Conservation (phyloP, 2,329 filamentous ascomycete species). For the Pseudocercospora macadamiae region DNA sequence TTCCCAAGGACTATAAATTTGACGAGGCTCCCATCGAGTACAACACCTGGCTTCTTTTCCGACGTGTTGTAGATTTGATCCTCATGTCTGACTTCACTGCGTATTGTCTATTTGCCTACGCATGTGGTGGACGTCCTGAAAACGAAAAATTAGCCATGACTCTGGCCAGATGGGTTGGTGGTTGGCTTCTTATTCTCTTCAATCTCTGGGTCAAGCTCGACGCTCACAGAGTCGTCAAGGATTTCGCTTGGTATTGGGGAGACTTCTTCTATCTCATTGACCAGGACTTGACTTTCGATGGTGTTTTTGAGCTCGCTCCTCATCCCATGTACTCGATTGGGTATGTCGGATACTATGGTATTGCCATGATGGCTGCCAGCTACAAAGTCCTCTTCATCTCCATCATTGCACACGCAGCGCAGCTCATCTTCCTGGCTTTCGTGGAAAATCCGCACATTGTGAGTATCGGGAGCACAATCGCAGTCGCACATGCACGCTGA, state of each 20-base stretch:
- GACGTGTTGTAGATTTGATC: slow-evolving; percentile 92
- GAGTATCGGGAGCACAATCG: not conserved
- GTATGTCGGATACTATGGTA: slow-evolving; percentile 97
- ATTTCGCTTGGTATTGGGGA: slow-evolving; percentile 99
- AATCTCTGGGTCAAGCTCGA: slow-evolving; percentile 99
- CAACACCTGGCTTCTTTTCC: slow-evolving; percentile 98
- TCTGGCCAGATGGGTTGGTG: slow-evolving; percentile 74
- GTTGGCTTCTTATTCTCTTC: slow-evolving; percentile 81
- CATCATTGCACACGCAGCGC: slow-evolving; percentile 88
- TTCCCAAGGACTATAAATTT: slow-evolving; percentile 89
- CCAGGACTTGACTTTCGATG: slow-evolving; percentile 96
- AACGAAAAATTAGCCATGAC: slow-evolving; percentile 73
- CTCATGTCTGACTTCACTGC: slow-evolving; percentile 98
- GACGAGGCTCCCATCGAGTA: slow-evolving; percentile 94
- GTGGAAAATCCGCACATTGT: slow-evolving; percentile 94
- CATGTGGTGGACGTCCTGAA: slow-evolving; percentile 75
- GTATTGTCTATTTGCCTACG: slow-evolving; percentile 92
- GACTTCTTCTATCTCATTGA: slow-evolving; percentile 99
- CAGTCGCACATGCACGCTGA: not conserved
- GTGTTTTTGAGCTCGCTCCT: slow-evolving; percentile 97
- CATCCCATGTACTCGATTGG: slow-evolving; percentile 99
- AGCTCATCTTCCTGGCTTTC: slow-evolving; percentile 87
- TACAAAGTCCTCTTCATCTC: slow-evolving; percentile 98
- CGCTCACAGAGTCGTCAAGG: slow-evolving; percentile 95
- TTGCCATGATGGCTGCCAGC: slow-evolving; percentile 96